Conservation (phyloP, 495 filamentous ascomycete species). For the Paragyromitra xinjiangensis region DNA sequence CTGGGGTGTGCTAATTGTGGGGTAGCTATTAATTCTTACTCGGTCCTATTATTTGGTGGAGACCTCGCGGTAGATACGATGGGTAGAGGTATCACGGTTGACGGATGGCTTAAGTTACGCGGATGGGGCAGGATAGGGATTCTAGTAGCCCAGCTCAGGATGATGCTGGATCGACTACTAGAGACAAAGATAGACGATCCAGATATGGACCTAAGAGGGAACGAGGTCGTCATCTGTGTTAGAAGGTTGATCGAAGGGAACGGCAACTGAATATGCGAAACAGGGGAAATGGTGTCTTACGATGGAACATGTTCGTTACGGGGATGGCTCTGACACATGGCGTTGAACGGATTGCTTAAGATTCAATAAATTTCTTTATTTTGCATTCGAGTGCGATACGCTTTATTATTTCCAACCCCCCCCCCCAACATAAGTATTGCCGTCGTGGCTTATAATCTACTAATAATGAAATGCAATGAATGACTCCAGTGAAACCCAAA, state of each 20-base stretch:
- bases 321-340: not conserved
- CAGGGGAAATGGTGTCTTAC: not conserved
- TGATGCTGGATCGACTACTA: slow-evolving; percentile 85
- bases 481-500: slow-evolving; percentile 14
- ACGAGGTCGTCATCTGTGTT: slow-evolving; percentile 78
- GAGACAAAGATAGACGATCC: slow-evolving; percentile 81
- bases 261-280: slow-evolving; percentile 65
- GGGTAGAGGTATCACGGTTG: slow-evolving; percentile 86
- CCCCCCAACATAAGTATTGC: not conserved
- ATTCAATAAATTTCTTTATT: slow-evolving; percentile 16
- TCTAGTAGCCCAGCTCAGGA: slow-evolving; percentile 80
- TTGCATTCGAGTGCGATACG: not conserved
- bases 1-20: not conserved
- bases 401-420: not conserved
- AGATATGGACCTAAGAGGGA: slow-evolving; percentile 65
- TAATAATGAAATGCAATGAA: slow-evolving; percentile 2
- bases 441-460: not conserved
- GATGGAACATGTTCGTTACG: not conserved
- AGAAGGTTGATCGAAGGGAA: slow-evolving; percentile 84
- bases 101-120: slow-evolving; percentile 88
- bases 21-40: slow-evolving; percentile 87
- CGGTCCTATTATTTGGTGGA: slow-evolving; percentile 88
- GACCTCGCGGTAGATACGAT: slow-evolving; percentile 84
- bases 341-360: slow-evolving; percentile 25
- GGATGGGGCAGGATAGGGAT: slow-evolving; percentile 97